Base-by-base conservation (phyloP, 345 rosid genomes). In the Ricinus communis region DNA sequence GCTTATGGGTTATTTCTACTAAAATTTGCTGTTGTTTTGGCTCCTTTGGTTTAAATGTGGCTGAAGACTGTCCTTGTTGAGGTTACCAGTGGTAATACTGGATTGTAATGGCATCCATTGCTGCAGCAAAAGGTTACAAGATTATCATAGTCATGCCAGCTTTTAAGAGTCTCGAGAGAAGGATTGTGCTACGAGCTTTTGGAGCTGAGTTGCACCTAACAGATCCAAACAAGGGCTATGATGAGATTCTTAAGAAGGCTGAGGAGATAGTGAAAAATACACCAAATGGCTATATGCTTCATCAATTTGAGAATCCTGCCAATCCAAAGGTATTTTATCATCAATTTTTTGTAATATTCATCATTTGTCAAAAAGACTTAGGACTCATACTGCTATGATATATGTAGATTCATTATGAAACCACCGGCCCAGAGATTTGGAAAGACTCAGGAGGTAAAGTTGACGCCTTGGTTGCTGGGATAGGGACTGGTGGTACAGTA, bases 351-450 rank as follows among this genome's bases (percentile, higher is more conserved):
- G n/a, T 38, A 5, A 25, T 25, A 30, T 1, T 5, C 8, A n/a
- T 69, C 31, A 25, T 12, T 61, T 11, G 12, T 22, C 13, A 3
- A 54, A 41, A 53, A 6, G 28, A 38, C 36, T 22, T 50, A 36
- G 12, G 28, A 53, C 40, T 63, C 9, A 40, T 25, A 21, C 72
- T 61, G 14, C 38, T 43, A 11, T 43, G 1, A 12, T 52, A 38
- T 43, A 0, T 40, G 52, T 27, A 71, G 69, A 67, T 54, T 63
- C 79, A 69, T 57, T 75, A 75, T 69, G 74, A 75, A 75, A 62
- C 79, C 70, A 75, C 79, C 4, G 79, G 79, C 16, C 79, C 79
- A 15, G 79, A 75, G 65, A 75, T 75, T 45, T 75, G 79, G 79
- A 75, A 57, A 31, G 66, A 64, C n/a, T 63, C 74, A 0, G 74